These are phyloP conservation scores for Auriculariales sp. DNA, from an alignment of 768 basidiomycete genomes.

Conservation along the genomic window DNA sequence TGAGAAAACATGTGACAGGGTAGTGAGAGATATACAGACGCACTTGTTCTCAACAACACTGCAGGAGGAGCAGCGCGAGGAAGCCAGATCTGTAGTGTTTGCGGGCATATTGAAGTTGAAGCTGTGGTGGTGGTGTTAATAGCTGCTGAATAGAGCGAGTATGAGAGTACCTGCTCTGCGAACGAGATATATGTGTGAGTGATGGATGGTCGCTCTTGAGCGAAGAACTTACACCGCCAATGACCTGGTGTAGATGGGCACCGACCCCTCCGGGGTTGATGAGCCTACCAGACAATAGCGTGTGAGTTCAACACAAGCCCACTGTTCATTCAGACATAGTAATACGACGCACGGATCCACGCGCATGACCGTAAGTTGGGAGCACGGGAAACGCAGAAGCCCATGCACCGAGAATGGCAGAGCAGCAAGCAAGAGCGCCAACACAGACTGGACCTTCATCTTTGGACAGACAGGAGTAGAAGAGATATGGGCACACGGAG, in stretches of 20 bases:
- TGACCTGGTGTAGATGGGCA: slow-evolving; percentile 7
- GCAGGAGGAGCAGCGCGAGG: slow-evolving; percentile 4
- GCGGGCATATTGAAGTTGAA: slow-evolving; percentile 7
- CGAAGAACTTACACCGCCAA: slow-evolving; percentile 4
- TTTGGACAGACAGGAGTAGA: too few species aligned
- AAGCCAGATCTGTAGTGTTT: slow-evolving; percentile 3
- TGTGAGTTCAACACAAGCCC: too few species aligned
- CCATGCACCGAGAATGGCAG: too few species aligned
- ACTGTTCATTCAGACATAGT: neutral
- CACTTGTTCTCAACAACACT: slow-evolving; percentile 7
- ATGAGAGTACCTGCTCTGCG: neutral
- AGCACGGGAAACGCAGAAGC: slow-evolving; percentile 7
- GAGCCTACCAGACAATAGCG: neutral
- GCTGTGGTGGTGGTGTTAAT: neutral
- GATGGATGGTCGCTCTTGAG: neutral
- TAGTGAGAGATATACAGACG: too few species aligned
- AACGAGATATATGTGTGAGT: neutral
- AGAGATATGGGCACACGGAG: too few species aligned
- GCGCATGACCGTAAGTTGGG: slow-evolving; percentile 7
- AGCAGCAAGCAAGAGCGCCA: too few species aligned
- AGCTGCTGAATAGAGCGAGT: neutral
- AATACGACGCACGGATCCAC: slow-evolving; percentile 5
- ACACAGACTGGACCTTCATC: too few species aligned
- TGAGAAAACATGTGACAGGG: too few species aligned
- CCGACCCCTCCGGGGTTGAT: slow-evolving; percentile 5